Evolutionary conservation across 2,329 filamentous ascomycete species (phyloP).

Genomic region (Trichoderma sp.): DNA sequence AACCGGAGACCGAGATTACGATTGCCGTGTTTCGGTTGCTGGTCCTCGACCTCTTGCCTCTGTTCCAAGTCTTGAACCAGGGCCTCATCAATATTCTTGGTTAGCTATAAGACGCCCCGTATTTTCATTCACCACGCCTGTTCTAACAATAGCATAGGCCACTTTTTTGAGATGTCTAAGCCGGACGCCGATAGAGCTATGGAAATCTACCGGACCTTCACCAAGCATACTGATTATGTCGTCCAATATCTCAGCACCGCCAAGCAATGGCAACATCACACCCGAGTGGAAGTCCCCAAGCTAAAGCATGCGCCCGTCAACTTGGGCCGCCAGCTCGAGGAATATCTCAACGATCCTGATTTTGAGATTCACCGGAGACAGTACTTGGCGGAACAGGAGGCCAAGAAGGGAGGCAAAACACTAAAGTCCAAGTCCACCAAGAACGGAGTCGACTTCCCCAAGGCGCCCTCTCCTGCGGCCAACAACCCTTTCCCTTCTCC

Average conservation of each 20-base stretch:
- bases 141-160: slow-evolving; percentile 56
- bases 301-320: slow-evolving; percentile 96
- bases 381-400: slow-evolving; percentile 85
- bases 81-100: slow-evolving; percentile 95
- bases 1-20: slow-evolving; percentile 95
- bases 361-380: slow-evolving; percentile 93
- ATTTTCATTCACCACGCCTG: background rate
- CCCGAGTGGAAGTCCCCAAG: slow-evolving; percentile 90
- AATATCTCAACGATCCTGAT: slow-evolving; percentile 91
- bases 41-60: slow-evolving; percentile 81
- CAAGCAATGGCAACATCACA: slow-evolving; percentile 87
- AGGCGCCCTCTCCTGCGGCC: slow-evolving; percentile 41
- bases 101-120: slow-evolving; percentile 46
- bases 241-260: slow-evolving; percentile 88
- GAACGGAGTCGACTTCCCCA: slow-evolving; percentile 41
- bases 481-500: slow-evolving; percentile 49
- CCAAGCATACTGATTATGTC: slow-evolving; percentile 87
- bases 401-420: slow-evolving; percentile 52
- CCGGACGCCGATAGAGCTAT: slow-evolving; percentile 90
- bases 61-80: slow-evolving; percentile 96
- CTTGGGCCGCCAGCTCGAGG: slow-evolving; percentile 83
- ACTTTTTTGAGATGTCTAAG: slow-evolving; percentile 98
- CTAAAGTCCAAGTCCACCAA: slow-evolving; percentile 41
- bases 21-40: slow-evolving; percentile 90
- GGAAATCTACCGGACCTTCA: slow-evolving; percentile 88